These are phyloP conservation scores for Tuber borchii DNA, from an alignment of 495 filamentous ascomycete genomes.

Conservation along the genomic window DNA sequence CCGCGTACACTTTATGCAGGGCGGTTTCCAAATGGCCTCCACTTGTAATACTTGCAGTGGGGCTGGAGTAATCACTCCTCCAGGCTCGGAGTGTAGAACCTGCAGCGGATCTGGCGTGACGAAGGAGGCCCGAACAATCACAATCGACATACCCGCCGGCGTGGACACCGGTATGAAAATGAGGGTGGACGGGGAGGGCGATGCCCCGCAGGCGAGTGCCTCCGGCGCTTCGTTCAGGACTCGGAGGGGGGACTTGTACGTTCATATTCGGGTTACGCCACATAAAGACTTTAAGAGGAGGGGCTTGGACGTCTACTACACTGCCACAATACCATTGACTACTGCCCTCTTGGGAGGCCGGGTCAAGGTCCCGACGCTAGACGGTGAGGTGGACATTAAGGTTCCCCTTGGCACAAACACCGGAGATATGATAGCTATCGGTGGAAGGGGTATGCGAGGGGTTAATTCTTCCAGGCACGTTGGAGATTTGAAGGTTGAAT, in stretches of 20 bases:
- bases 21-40: slow-evolving; percentile 90
- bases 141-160: slow-evolving; percentile 83
- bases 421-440: slow-evolving; percentile 78
- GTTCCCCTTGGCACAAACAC: slow-evolving; percentile 85
- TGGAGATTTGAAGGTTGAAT: slow-evolving; percentile 80
- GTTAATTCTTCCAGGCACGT: slow-evolving; percentile 52
- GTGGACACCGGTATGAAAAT: slow-evolving; percentile 94
- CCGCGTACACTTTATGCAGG: slow-evolving; percentile 77
- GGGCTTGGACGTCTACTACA: slow-evolving; percentile 87
- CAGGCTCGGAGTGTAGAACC: slow-evolving; percentile 67
- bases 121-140: slow-evolving; percentile 69
- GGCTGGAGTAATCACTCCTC: slow-evolving; percentile 62
- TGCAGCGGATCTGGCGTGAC: slow-evolving; percentile 75
- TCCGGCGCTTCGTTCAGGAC: slow-evolving; percentile 59
- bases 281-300: slow-evolving; percentile 79
- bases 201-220: slow-evolving; percentile 53
- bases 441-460: slow-evolving; percentile 87
- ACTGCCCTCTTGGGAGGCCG: slow-evolving; percentile 89
- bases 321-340: slow-evolving; percentile 80
- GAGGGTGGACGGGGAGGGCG: slow-evolving; percentile 72
- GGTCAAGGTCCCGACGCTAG: slow-evolving; percentile 79
- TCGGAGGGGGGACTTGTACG: slow-evolving; percentile 74
- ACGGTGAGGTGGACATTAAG: slow-evolving; percentile 79
- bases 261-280: slow-evolving; percentile 71
- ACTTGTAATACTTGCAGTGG: slow-evolving; percentile 79